Conservation (phyloP, 2,329 filamentous ascomycete species). For the Cephalotrichum gorgonifer region DNA sequence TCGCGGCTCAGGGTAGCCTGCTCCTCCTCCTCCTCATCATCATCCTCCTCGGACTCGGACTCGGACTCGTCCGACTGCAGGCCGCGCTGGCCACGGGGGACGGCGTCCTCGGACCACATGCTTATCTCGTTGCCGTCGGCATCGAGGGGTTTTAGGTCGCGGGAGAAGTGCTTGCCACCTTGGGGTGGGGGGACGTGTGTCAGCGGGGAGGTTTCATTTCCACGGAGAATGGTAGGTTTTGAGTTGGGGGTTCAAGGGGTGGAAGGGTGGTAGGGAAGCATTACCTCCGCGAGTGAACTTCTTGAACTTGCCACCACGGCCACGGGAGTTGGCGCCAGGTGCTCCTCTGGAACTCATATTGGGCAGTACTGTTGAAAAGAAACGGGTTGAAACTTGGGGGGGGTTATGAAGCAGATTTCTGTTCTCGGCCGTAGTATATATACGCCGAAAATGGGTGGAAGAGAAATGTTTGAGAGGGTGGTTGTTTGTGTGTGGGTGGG, state of each 20-base stretch:
- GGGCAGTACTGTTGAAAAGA: too few relatives aligned
- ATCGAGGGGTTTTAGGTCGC: slow-evolving; percentile 79
- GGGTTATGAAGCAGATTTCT: too few relatives aligned
- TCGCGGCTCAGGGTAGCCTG: slow-evolving; percentile 56
- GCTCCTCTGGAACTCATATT: background rate
- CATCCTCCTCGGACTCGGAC: slow-evolving; percentile 36
- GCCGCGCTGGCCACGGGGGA: slow-evolving; percentile 28
- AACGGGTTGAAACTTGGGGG: too few relatives aligned
- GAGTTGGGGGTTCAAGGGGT: background rate
- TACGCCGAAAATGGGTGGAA: too few relatives aligned
- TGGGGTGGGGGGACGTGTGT: slow-evolving; percentile 10
- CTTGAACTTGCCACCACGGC: slow-evolving; percentile 86
- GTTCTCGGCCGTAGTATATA: too few relatives aligned
- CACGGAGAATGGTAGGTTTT: background rate
- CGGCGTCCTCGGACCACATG: slow-evolving; percentile 68
- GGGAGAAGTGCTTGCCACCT: slow-evolving; percentile 95
- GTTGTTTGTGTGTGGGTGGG: too few relatives aligned
- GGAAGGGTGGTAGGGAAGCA: slow-evolving; percentile 19
- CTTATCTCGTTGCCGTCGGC: slow-evolving; percentile 79
- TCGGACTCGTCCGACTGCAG: slow-evolving; percentile 40
- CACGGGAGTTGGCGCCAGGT: slow-evolving; percentile 39
- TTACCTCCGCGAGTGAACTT: slow-evolving; percentile 87
- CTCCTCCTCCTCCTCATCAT: slow-evolving; percentile 36
- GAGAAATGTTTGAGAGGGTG: too few relatives aligned
- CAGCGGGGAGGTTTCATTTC: slow-evolving; percentile 6